These are phyloP conservation scores for Panicum hallii DNA, from an alignment of 202 grass and related monocot species.

Conservation along the genomic window DNA sequence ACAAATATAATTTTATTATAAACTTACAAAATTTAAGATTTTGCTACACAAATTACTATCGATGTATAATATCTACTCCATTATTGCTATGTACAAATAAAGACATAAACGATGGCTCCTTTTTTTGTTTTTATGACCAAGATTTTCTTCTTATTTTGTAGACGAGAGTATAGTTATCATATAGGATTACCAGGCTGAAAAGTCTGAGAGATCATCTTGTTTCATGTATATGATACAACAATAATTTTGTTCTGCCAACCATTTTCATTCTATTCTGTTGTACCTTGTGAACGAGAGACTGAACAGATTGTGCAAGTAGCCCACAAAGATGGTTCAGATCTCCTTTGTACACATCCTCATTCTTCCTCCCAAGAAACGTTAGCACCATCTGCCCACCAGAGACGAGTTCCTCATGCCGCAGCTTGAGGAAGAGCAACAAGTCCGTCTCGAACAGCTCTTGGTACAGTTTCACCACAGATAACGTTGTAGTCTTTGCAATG, in stretches of 20 bases:
- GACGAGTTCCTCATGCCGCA: slow-evolving; percentile 45
- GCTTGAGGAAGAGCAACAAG: slow-evolving; percentile 47
- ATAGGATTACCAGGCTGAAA: not conserved
- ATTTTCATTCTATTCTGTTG: not conserved
- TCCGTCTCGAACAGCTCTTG: slow-evolving; percentile 40
- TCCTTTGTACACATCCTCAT: not conserved
- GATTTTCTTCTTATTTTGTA: not conserved
- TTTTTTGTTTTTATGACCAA: not conserved
- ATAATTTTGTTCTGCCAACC: not conserved
- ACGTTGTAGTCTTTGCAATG: not conserved
- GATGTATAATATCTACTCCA: not conserved
- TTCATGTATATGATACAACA: not conserved
- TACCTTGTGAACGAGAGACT: slow-evolving; percentile 32
- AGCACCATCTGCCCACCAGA: slow-evolving; percentile 44
- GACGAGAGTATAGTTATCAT: not conserved
- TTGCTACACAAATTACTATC: not conserved
- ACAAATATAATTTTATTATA: not conserved
- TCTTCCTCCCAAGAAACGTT: slow-evolving; percentile 48
- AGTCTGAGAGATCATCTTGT: not conserved
- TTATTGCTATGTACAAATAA: not conserved
- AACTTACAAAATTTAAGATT: not conserved
- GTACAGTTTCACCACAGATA: slow-evolving; percentile 36
- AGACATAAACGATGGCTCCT: not conserved
- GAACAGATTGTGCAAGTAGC: slow-evolving; percentile 24
- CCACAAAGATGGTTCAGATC: not conserved